Conservation (phyloP, 306 rosid species). For the Citrullus amarus region DNA sequence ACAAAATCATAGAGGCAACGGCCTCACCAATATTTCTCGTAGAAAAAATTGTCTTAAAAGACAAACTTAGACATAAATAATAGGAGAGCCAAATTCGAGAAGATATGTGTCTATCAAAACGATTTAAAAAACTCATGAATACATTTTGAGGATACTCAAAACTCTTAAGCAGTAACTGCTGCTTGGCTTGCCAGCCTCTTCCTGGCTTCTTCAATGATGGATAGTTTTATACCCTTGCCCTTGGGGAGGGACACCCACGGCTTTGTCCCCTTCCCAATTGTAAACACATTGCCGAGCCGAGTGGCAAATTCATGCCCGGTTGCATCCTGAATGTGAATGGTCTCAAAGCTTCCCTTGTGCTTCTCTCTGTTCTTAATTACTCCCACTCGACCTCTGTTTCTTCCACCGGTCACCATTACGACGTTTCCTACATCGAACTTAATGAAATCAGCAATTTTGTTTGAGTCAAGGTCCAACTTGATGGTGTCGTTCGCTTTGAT, state of each 20-base stretch:
- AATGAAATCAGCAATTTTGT: constrained; percentile 69
- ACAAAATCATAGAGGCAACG: background rate
- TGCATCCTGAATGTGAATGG: constrained; percentile 71
- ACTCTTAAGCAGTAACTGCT: constrained; percentile 23
- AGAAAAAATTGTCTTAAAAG: background rate
- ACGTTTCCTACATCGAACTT: constrained; percentile 81
- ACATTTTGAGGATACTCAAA: background rate
- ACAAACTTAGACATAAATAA: background rate
- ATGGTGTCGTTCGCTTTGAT: constrained; percentile 75
- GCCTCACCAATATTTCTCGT: background rate
- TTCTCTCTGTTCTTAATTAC: constrained; percentile 75
- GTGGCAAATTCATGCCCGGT: constrained; percentile 78
- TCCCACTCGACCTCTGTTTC: constrained; percentile 84
- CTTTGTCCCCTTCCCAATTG: constrained; percentile 65
- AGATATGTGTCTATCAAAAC: background rate
- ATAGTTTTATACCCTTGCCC: constrained; percentile 80
- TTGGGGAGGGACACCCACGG: constrained; percentile 83
- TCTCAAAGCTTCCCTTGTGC: constrained; percentile 79
- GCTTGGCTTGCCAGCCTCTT: constrained; percentile 55
- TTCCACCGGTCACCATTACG: constrained; percentile 79
- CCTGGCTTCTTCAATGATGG: constrained; percentile 76
- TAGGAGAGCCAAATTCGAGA: background rate
- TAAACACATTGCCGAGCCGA: constrained; percentile 62
- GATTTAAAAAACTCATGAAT: background rate
- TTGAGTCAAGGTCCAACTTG: constrained; percentile 55